Evolutionary conservation across 768 basidiomycete genomes (phyloP), one percentile per base, ranked within the genome.

Genomic region (Lactarius hatsudake): DNA sequence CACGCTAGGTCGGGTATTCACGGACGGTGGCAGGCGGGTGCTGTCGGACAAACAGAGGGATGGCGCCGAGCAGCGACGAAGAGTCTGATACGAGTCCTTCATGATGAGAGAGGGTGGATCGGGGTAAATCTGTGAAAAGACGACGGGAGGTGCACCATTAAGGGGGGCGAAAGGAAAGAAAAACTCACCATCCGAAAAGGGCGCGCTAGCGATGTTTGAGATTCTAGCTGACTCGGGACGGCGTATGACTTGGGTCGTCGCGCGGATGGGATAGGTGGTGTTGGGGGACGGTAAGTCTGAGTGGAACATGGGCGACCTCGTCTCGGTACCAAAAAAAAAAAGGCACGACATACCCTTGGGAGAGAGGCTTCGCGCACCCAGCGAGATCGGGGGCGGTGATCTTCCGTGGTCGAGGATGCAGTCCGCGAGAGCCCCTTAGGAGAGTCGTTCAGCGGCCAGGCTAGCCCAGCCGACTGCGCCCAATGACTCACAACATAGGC

Each of bases 241-340:
- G 59, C 67, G 20, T 20, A 34, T 13, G 70, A 71, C 45, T 36
- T 71, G 30, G 69, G 71, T 58, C 69, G 40, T 17, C 67, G 63
- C 15, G 17, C 32, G 0, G 65, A 73, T 30, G 69, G 73, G 3
- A 73, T 63, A 23, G 76, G 76, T 55, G 76, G 76, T 18, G 76
- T 77, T 17, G 76, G 76, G 36, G 76, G 76, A 28, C 76, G 74
- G 69, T 75, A 77, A 48, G 58, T 62, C 76, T 77, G 59, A 8
- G 18, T 3, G 58, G 58, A 32, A 36, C 48, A 38, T 62, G 23
- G 45, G 48, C 36, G 55, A 51, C 32, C 34, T 42, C 18, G 51
- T 12, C 30, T 32, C 51, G 48, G 12, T 17, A 32, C 30, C n/a
- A n/a, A 30, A 40, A 13, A 48, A 32, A 34, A 34, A 30, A 61